Percentiles rank a stretch among this genome's conserved stretches.
These are phyloP conservation scores for Skeletonema grethae DNA, from an alignment of 108 stramenopile genomes.

Conservation along the genomic window DNA sequence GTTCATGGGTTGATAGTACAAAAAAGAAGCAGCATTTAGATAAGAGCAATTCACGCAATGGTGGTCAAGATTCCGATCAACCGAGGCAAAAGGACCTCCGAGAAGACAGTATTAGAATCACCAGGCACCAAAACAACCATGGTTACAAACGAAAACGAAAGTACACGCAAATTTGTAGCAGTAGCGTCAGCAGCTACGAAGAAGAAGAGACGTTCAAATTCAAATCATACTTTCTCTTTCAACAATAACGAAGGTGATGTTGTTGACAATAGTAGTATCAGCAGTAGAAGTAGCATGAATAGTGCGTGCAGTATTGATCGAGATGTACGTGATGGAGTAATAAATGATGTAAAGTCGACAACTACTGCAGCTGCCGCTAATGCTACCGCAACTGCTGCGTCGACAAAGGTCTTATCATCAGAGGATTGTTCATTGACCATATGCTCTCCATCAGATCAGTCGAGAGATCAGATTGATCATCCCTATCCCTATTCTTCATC, in stretches of 20 bases:
- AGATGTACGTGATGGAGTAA: not conserved
- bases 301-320: not conserved
- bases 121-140: conserved; percentile 4
- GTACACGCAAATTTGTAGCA: not conserved
- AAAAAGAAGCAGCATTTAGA: not conserved
- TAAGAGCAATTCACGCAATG: not conserved
- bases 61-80: not conserved
- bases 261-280: not conserved
- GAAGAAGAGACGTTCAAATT: not conserved
- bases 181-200: not conserved
- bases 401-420: not conserved
- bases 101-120: not conserved
- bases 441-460: not conserved
- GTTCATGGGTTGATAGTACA: not conserved
- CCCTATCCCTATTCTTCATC: not conserved
- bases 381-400: not conserved
- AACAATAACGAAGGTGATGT: not conserved
- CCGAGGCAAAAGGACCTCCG: not conserved
- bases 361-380: not conserved
- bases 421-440: not conserved
- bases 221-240: too few species aligned
- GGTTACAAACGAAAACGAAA: not conserved
- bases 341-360: not conserved
- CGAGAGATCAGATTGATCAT: not conserved
- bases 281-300: conserved; percentile 3